These are phyloP conservation scores for Candida sanyiensis DNA, from an alignment of 805 yeast species.

Conservation along the genomic window DNA sequence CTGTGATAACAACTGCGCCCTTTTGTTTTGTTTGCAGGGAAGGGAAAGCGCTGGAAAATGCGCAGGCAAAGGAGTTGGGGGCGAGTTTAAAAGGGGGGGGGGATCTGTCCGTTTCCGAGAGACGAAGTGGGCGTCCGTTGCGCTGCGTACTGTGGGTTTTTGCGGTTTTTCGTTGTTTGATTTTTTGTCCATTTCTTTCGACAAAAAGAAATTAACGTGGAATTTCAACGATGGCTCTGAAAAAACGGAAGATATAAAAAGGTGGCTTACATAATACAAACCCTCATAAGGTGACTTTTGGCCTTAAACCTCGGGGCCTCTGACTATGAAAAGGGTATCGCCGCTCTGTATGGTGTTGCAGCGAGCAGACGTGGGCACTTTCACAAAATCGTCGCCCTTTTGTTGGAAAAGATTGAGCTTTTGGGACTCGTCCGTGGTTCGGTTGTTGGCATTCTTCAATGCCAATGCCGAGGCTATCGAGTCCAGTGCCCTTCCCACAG, in stretches of 20 bases:
- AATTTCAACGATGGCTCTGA: neutral
- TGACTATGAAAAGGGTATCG: slow-evolving; percentile 20
- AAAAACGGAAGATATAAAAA: neutral
- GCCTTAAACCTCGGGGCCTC: slow-evolving; percentile 16
- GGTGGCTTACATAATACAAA: neutral
- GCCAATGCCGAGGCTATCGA: slow-evolving; percentile 17
- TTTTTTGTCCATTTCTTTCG: slow-evolving; percentile 1
- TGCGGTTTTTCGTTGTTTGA: slow-evolving; percentile 1
- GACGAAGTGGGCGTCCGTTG: neutral
- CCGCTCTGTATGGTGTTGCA: slow-evolving; percentile 18
- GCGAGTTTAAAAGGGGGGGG: neutral
- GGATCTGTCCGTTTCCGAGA: too few species aligned
- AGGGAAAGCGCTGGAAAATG: neutral
- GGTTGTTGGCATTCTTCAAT: slow-evolving; percentile 23
- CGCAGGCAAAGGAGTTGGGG: too few species aligned
- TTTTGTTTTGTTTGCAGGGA: too few species aligned
- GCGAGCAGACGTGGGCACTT: slow-evolving; percentile 18
- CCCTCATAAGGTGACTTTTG: too few species aligned
- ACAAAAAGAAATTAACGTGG: slow-evolving; percentile 3
- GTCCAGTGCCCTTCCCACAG: slow-evolving; percentile 25
- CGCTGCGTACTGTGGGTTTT: neutral
- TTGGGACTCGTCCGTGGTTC: slow-evolving; percentile 18
- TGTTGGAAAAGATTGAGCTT: slow-evolving; percentile 20
- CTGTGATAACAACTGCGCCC: too few species aligned
- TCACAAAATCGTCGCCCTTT: slow-evolving; percentile 11